Conservation (phyloP, 164 flowering plant genomes). For the Santalum album region DNA sequence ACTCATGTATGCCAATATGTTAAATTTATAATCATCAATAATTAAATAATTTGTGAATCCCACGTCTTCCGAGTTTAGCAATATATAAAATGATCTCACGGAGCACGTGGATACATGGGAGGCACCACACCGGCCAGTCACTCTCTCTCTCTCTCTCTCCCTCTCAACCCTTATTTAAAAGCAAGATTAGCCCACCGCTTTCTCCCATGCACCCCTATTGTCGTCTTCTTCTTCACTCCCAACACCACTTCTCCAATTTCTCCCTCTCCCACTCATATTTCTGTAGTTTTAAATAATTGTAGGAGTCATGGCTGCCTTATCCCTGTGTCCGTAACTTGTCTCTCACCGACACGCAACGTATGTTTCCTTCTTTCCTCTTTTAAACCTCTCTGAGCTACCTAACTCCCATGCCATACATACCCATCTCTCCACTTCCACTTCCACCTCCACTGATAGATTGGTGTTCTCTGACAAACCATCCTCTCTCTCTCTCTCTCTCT, state of each 20-base stretch:
- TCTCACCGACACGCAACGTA: no score
- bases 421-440: no score
- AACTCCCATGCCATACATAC: background rate
- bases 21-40: no score
- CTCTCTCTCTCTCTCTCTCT: background rate
- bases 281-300: background rate
- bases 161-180: background rate
- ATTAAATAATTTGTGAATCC: no score
- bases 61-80: no score
- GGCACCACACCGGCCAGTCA: no score
- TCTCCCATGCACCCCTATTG: background rate
- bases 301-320: background rate
- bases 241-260: background rate
- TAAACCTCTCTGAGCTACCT: background rate
- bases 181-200: background rate
- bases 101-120: no score
- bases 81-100: no score
- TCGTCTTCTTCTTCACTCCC: background rate
- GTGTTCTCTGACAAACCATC: background rate
- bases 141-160: no score
- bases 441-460: no score
- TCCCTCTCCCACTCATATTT: background rate
- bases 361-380: no score
- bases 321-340: background rate
- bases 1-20: no score